Conservation (phyloP, 345 rosid species). For the Syzygium grande region DNA sequence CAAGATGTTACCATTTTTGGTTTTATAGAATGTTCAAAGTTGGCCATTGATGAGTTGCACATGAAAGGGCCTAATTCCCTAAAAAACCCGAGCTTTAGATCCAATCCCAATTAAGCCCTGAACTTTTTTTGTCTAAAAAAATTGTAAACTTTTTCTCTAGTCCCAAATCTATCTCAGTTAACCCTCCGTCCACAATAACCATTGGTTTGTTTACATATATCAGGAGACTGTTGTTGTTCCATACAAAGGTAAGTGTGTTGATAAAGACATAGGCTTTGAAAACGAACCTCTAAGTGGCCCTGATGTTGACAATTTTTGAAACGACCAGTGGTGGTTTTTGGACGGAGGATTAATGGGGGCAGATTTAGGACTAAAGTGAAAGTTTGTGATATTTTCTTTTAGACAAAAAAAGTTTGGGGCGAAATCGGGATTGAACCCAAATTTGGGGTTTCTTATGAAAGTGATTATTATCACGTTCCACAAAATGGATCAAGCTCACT, state of each 20-base stretch:
- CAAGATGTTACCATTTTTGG: neutral
- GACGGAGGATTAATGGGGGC: neutral
- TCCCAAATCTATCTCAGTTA: neutral
- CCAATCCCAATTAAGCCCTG: neutral
- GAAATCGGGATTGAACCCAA: neutral
- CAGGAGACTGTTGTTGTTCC: neutral
- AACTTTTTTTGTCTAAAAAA: neutral
- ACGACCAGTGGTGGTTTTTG: neutral
- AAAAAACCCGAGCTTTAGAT: neutral
- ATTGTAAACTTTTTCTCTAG: neutral
- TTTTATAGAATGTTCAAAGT: no score
- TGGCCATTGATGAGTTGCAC: neutral
- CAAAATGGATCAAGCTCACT: neutral
- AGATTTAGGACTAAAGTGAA: neutral
- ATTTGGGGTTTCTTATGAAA: neutral
- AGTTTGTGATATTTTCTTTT: neutral
- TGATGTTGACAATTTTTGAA: neutral
- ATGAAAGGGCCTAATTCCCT: neutral
- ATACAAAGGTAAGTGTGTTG: neutral
- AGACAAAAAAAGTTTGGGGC: neutral
- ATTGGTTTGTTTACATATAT: neutral
- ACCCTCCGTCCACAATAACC: neutral
- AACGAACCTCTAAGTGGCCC: neutral
- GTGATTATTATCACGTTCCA: neutral
- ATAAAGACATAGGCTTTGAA: no score